Conservation (phyloP, 352 stramenopile genomes). For the Pythium coloratum region DNA sequence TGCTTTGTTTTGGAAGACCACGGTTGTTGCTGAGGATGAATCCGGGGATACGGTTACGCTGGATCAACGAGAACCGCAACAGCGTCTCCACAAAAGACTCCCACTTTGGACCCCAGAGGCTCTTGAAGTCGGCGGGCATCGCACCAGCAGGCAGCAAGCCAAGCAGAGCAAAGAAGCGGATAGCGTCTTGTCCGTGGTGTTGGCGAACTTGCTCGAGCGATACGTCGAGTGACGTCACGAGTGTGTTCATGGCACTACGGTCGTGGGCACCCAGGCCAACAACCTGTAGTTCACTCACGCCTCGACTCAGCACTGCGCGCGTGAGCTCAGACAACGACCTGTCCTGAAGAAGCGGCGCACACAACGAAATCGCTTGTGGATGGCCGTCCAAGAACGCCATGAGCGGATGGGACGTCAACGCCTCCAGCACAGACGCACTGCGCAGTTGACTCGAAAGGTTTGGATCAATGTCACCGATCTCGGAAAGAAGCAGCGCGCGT, state of each 20-base stretch:
- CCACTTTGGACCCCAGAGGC: constrained; percentile 66
- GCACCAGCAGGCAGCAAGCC: constrained; percentile 68
- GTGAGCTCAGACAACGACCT: constrained; percentile 74
- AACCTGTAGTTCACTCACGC: constrained; percentile 69
- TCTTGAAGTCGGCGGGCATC: constrained; percentile 79
- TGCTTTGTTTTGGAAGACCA: constrained; percentile 47
- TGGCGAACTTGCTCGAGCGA: constrained; percentile 73
- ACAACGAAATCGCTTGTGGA: constrained; percentile 79
- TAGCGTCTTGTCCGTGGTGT: constrained; percentile 65
- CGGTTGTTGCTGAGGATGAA: constrained; percentile 56
- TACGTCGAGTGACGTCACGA: constrained; percentile 73
- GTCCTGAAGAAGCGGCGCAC: constrained; percentile 70
- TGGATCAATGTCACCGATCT: constrained; percentile 58
- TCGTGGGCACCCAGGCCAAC: constrained; percentile 63
- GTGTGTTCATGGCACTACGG: constrained; percentile 70
- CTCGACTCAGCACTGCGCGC: constrained; percentile 63
- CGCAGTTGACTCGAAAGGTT: constrained; percentile 26
- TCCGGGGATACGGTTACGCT: constrained; percentile 68
- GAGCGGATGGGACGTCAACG: constrained; percentile 61
- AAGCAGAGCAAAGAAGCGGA: constrained; percentile 74
- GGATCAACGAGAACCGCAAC: constrained; percentile 74
- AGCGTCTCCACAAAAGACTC: constrained; percentile 64
- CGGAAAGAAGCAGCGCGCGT: constrained; percentile 58
- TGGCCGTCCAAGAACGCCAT: constrained; percentile 83
- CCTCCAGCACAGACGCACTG: constrained; percentile 53